These are phyloP conservation scores for Acorus gramineus DNA, from an alignment of 106 monocot genomes.

Conservation along the genomic window DNA sequence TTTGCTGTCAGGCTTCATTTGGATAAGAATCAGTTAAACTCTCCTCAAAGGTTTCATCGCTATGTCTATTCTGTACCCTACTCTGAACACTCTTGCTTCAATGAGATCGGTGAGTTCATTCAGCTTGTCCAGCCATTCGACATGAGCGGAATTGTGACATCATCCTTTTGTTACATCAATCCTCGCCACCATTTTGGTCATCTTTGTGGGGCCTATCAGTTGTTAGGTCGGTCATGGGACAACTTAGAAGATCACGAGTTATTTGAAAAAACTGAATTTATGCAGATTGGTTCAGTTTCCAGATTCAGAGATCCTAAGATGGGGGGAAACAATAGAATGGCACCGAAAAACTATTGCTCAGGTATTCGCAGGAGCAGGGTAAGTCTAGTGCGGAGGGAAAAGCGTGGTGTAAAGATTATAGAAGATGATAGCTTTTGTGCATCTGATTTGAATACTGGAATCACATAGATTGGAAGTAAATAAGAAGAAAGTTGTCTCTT, in stretches of 20 bases:
- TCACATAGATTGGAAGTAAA: not conserved
- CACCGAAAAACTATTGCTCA: not conserved
- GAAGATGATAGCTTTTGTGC: conserved; percentile 11
- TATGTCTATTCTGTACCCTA: conserved; percentile 42
- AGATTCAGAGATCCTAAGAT: conserved; percentile 10
- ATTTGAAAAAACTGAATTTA: conserved; percentile 8
- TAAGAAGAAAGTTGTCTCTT: no score
- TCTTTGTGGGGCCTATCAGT: conserved; percentile 13
- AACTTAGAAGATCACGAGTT: not conserved
- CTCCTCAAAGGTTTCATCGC: conserved; percentile 14
- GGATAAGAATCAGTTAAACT: not conserved
- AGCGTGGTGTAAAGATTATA: conserved; percentile 35
- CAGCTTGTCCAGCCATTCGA: conserved; percentile 31
- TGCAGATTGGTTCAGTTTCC: not conserved
- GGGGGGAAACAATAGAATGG: conserved; percentile 15
- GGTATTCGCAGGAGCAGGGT: conserved; percentile 31
- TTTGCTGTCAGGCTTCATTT: not conserved
- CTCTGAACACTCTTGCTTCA: conserved; percentile 63
- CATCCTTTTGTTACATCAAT: conserved; percentile 40
- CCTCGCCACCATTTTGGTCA: conserved; percentile 48
- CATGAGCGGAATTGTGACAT: conserved; percentile 45
- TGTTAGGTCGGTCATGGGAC: not conserved
- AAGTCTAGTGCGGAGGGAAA: conserved; percentile 20
- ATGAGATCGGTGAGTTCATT: conserved; percentile 53
- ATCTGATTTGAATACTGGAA: conserved; percentile 6